Conservation (phyloP, 257 asterid species). For the Solanum pennellii region DNA sequence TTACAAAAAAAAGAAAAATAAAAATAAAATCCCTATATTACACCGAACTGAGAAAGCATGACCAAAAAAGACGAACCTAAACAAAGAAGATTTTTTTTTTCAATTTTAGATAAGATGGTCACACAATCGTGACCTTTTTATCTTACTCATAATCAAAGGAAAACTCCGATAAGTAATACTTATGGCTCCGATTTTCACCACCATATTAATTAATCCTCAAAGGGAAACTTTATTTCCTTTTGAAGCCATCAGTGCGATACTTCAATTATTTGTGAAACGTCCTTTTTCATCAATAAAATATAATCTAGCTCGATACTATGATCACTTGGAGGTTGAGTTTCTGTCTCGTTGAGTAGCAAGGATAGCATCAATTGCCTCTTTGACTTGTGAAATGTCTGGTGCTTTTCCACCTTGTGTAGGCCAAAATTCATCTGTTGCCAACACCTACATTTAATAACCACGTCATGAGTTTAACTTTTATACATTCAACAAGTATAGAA, state of each 20-base stretch:
- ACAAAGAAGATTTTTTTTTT: background rate
- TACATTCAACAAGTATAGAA: background rate
- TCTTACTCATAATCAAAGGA: background rate
- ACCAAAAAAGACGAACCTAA: background rate
- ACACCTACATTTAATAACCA: constrained; percentile 29
- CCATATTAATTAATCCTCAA: background rate
- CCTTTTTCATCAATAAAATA: background rate
- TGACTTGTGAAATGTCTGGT: constrained; percentile 71
- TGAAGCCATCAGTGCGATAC: background rate
- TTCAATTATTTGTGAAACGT: background rate
- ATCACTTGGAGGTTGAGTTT: constrained; percentile 34
- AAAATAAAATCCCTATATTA: background rate
- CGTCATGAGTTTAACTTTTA: background rate
- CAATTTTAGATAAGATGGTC: background rate
- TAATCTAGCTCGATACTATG: background rate
- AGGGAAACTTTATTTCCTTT: background rate
- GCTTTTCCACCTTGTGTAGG: constrained; percentile 86
- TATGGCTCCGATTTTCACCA: background rate
- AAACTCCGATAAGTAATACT: background rate
- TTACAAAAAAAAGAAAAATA: background rate
- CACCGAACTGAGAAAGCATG: background rate
- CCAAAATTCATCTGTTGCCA: constrained; percentile 95
- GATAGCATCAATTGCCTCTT: constrained; percentile 80
- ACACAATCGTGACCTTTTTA: background rate
- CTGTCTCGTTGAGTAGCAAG: constrained; percentile 68